A percentile compares a stretch with the other conserved stretches of the same genome.
Evolutionary conservation across 1,139 yeast species (phyloP).

Genomic region (Casaregolazyma suthepensis): DNA sequence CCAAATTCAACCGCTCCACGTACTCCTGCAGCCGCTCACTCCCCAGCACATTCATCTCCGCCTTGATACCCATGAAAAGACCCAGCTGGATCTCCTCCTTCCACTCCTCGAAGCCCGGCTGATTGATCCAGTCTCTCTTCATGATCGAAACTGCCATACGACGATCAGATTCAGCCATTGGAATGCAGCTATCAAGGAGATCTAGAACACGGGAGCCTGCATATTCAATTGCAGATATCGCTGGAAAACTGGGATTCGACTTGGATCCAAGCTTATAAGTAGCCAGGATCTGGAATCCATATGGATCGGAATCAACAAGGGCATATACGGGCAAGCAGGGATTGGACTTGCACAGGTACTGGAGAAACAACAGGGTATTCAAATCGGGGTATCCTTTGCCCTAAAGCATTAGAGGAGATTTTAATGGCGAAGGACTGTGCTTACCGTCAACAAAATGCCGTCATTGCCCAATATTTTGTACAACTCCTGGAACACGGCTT

Average conservation of each 20-base stretch:
- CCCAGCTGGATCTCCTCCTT: constrained; percentile 50
- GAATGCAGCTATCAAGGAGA: constrained; percentile 35
- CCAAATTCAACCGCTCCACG: background rate
- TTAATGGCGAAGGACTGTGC: background rate
- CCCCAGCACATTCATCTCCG: constrained; percentile 48
- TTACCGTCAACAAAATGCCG: constrained; percentile 32
- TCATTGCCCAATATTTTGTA: constrained; percentile 14
- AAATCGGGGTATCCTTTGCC: constrained; percentile 75
- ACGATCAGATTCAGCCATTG: constrained; percentile 36
- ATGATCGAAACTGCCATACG: constrained; percentile 33
- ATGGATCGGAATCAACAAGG: constrained; percentile 57
- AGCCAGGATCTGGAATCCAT: constrained; percentile 57
- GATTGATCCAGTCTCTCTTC: constrained; percentile 25
- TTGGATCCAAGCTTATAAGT: constrained; percentile 34
- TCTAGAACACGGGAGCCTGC: constrained; percentile 40
- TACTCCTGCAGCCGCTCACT: constrained; percentile 9
- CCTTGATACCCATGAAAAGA: constrained; percentile 46
- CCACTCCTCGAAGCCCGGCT: constrained; percentile 21
- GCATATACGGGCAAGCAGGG: constrained; percentile 47
- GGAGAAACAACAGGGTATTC: constrained; percentile 55
- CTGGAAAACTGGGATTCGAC: constrained; percentile 8
- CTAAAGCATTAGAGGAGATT: background rate
- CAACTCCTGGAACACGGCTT: constrained; percentile 33
- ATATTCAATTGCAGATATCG: constrained; percentile 20
- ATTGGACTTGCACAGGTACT: constrained; percentile 41